Evolutionary conservation across 1,284 basidiomycete species (phyloP).

Genomic region (Cryptococcus sp.): DNA sequence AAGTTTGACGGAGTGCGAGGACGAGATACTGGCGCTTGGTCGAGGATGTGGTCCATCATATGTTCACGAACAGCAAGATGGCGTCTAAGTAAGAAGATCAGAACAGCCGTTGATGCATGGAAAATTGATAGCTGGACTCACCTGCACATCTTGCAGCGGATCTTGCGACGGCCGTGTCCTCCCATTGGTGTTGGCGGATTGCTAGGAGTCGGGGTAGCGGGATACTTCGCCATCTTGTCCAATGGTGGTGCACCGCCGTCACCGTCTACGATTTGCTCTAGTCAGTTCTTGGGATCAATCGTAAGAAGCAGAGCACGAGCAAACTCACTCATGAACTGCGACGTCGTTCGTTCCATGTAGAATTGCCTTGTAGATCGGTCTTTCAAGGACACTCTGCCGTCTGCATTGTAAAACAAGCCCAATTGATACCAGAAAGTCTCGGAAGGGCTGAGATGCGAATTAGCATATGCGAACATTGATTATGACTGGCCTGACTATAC

Average conservation of each 20-base stretch:
- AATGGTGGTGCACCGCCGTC: constrained; percentile 65
- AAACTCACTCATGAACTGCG: constrained; percentile 69
- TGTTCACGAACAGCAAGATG: constrained; percentile 85
- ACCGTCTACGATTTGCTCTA: constrained; percentile 50
- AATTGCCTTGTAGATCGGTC: constrained; percentile 74
- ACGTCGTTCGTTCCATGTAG: constrained; percentile 72
- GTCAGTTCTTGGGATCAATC: neutral
- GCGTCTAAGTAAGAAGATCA: constrained; percentile 56
- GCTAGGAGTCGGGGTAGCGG: constrained; percentile 66
- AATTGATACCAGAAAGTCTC: constrained; percentile 75
- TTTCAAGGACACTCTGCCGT: constrained; percentile 66
- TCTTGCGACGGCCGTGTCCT: constrained; percentile 53
- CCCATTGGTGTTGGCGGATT: constrained; percentile 61
- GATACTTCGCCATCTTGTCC: constrained; percentile 74
- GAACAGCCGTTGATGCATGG: too few relatives aligned
- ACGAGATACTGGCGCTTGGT: constrained; percentile 45
- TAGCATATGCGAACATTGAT: neutral
- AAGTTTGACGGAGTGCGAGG: constrained; percentile 46
- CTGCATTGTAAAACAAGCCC: constrained; percentile 70
- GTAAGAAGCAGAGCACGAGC: too few relatives aligned
- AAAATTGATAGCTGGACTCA: constrained; percentile 38
- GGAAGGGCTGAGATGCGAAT: constrained; percentile 64
- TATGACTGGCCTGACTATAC: constrained; percentile 7
- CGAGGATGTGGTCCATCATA: constrained; percentile 80
- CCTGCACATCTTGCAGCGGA: constrained; percentile 91